These are phyloP conservation scores for Xylaria sp. DNA, from an alignment of 2,329 filamentous ascomycete genomes.

Conservation along the genomic window DNA sequence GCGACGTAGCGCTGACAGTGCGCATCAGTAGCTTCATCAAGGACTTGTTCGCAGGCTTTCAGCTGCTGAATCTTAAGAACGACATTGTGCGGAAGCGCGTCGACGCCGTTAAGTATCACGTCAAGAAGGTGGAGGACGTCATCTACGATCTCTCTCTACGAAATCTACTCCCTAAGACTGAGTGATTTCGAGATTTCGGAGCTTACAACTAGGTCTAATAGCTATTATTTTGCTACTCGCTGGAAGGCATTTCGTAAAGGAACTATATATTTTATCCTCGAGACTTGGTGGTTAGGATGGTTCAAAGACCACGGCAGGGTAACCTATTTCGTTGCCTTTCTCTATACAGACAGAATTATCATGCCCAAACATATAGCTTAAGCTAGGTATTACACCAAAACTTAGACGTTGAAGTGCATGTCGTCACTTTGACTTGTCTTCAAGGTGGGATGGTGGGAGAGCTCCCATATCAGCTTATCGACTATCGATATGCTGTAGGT, in stretches of 20 bases:
- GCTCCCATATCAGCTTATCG: conserved; percentile 28
- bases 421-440: conserved; percentile 10
- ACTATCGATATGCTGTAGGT: conserved; percentile 28
- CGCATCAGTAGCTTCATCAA: conserved; percentile 94
- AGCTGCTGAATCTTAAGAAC: conserved; percentile 97
- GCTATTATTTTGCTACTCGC: background rate
- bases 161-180: conserved; percentile 73
- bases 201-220: background rate
- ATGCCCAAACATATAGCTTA: background rate
- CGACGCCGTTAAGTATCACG: conserved; percentile 95
- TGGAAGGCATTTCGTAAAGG: background rate
- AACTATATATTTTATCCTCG: background rate
- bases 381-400: background rate
- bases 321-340: no score
- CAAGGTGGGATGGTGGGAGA: conserved; percentile 24
- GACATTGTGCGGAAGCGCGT: conserved; percentile 87
- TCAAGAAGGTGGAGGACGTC: conserved; percentile 98
- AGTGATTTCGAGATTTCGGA: conserved; percentile 20
- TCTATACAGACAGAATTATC: background rate
- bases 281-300: background rate
- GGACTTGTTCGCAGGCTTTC: conserved; percentile 94
- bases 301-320: no score
- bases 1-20: conserved; percentile 85
- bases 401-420: background rate
- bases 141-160: conserved; percentile 94